Evolutionary conservation across 2,329 filamentous ascomycete species (phyloP).

Genomic region (Paraphoma chrysanthemicola): DNA sequence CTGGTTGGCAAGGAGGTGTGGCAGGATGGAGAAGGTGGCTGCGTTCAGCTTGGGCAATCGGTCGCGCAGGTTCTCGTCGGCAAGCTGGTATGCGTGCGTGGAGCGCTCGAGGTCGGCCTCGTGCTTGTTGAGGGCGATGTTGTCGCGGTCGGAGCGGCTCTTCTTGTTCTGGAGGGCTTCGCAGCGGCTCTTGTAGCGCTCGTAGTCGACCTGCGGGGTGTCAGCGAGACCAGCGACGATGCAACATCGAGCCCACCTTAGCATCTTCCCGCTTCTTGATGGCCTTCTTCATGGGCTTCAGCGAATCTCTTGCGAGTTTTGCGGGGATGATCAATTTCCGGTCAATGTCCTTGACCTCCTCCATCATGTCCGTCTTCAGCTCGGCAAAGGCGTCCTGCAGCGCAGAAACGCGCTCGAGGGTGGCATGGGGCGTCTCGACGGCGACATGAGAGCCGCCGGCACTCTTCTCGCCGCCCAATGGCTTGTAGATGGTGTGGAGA

Average conservation of each 20-base stretch:
- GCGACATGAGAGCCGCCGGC: slow-evolving; percentile 58
- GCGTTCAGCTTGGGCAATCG: slow-evolving; percentile 75
- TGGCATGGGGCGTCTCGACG: slow-evolving; percentile 66
- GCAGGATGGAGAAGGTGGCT: slow-evolving; percentile 75
- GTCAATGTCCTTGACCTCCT: slow-evolving; percentile 76
- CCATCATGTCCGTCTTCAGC: slow-evolving; percentile 72
- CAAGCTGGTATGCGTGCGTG: slow-evolving; percentile 74
- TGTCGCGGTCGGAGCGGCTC: slow-evolving; percentile 75
- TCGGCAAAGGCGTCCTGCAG: slow-evolving; percentile 74
- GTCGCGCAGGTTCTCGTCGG: slow-evolving; percentile 75
- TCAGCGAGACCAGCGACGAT: slow-evolving; percentile 10
- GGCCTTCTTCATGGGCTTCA: slow-evolving; percentile 78
- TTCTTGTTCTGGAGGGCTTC: slow-evolving; percentile 74
- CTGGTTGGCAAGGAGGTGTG: slow-evolving; percentile 72
- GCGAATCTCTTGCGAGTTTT: slow-evolving; percentile 70
- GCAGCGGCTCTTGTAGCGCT: slow-evolving; percentile 75
- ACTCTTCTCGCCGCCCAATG: slow-evolving; percentile 71
- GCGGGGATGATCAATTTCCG: slow-evolving; percentile 73
- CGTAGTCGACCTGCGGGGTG: slow-evolving; percentile 71
- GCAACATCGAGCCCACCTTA: slow-evolving; percentile 55
- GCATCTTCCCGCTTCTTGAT: slow-evolving; percentile 87
- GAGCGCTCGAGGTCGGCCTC: slow-evolving; percentile 72
- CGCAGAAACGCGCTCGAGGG: slow-evolving; percentile 69
- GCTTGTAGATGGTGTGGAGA: slow-evolving; percentile 77
- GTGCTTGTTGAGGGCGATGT: slow-evolving; percentile 71